phyloP scores from a whole-genome alignment of 306 rosid genomes.

The Canavalia ensiformis region DNA sequence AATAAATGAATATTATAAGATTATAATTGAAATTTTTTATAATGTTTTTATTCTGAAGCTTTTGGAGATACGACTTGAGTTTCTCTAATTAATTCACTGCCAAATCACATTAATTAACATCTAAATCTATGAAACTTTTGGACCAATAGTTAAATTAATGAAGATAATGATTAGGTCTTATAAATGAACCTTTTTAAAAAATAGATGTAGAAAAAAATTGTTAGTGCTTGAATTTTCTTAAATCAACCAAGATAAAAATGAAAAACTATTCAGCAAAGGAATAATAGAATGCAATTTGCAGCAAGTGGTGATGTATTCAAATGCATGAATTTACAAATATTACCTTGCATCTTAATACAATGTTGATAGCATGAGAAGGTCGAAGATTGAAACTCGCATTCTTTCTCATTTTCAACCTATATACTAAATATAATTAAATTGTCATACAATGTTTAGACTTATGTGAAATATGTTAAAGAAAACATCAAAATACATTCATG shows the following conservation, averaged over 20 bases:
- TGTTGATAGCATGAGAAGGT: constrained; percentile 98
- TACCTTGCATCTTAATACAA: constrained; percentile 98
- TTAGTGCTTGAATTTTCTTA: constrained; percentile 8
- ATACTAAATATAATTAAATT: constrained; percentile 8
- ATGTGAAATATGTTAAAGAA: no score
- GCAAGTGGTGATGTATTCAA: constrained; percentile 30
- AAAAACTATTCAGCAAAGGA: constrained; percentile 15
- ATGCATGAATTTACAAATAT: neutral
- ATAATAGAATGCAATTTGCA: constrained; percentile 16
- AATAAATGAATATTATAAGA: constrained; percentile 18
- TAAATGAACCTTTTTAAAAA: neutral
- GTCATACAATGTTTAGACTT: constrained; percentile 26
- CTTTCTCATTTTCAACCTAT: constrained; percentile 80
- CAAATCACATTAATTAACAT: constrained; percentile 59
- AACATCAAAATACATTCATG: no score
- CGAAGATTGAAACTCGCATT: constrained; percentile 91
- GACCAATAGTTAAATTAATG: neutral
- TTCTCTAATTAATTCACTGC: constrained; percentile 72
- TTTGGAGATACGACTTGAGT: constrained; percentile 77
- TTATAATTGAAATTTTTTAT: constrained; percentile 25
- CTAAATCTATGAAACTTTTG: constrained; percentile 50
- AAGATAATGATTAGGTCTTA: no score
- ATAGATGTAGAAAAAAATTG: neutral
- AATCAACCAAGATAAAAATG: constrained; percentile 10
- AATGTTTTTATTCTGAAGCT: constrained; percentile 88